Evolutionary conservation across 2,329 filamentous ascomycete species (phyloP).

Genomic region (Phaeosphaeria sp.): DNA sequence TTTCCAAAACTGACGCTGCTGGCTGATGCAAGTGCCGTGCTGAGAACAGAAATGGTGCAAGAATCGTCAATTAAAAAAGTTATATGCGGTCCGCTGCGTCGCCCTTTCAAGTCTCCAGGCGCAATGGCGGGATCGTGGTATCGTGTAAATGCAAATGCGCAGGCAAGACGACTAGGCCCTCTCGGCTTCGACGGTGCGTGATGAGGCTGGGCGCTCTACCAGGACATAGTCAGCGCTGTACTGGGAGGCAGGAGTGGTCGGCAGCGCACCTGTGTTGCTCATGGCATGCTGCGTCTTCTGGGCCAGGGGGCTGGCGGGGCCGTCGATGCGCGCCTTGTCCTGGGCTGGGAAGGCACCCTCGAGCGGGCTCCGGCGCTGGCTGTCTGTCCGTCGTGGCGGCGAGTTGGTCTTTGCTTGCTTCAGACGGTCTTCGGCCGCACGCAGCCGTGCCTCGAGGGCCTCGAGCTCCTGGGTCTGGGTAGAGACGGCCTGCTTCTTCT

Average conservation of each 20-base stretch:
- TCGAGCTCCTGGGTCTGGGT: constrained; percentile 81
- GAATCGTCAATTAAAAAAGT: constrained; percentile 4
- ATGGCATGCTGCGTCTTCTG: constrained; percentile 6
- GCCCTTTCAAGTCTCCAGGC: neutral
- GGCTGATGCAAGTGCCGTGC: neutral
- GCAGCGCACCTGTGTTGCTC: constrained; percentile 40
- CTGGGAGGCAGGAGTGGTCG: constrained; percentile 38
- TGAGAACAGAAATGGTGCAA: neutral
- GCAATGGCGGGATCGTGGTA: constrained; percentile 6
- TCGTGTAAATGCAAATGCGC: constrained; percentile 12
- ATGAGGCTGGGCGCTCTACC: constrained; percentile 41
- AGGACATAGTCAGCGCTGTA: constrained; percentile 46
- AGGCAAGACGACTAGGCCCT: constrained; percentile 10
- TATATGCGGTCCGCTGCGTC: neutral
- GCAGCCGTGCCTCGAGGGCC: constrained; percentile 81
- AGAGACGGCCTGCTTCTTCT: constrained; percentile 82
- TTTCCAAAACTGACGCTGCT: neutral
- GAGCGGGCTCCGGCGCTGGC: constrained; percentile 35
- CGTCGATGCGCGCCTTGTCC: constrained; percentile 34
- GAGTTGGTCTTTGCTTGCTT: constrained; percentile 42
- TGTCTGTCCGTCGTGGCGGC: constrained; percentile 40
- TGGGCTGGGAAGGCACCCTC: constrained; percentile 30
- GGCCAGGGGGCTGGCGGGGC: constrained; percentile 28
- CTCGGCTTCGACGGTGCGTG: constrained; percentile 23
- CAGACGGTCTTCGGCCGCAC: constrained; percentile 83